A percentile compares a stretch with the other conserved stretches of the same genome.
Evolutionary conservation across 306 rosid species (phyloP).

Genomic region (Myrica gale): DNA sequence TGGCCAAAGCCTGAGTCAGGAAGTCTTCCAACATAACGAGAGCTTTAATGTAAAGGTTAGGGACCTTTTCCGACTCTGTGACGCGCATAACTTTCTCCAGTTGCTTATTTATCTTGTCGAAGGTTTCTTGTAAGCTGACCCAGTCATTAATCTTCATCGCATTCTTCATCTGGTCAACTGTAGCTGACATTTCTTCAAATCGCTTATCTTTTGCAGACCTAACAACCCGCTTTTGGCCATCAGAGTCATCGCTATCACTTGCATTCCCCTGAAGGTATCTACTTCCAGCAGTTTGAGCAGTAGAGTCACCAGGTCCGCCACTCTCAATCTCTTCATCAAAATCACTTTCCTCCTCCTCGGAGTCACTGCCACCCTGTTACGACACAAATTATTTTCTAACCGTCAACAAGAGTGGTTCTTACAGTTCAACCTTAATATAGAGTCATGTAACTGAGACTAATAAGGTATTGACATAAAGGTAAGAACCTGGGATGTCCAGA

Average conservation of each 20-base stretch:
- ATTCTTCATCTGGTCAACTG: slow-evolving; percentile 93
- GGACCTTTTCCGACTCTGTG: slow-evolving; percentile 77
- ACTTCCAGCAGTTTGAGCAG: slow-evolving; percentile 26
- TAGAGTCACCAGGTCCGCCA: slow-evolving; percentile 35
- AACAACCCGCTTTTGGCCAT: slow-evolving; percentile 62
- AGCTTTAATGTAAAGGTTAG: slow-evolving; percentile 74
- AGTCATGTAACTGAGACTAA: neutral
- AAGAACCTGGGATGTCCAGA: slow-evolving; percentile 17
- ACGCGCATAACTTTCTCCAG: slow-evolving; percentile 97
- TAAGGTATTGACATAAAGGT: neutral
- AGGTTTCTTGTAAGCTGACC: slow-evolving; percentile 95
- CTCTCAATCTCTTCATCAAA: slow-evolving; percentile 49
- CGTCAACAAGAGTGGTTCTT: neutral
- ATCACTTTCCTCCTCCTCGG: slow-evolving; percentile 77
- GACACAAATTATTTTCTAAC: neutral
- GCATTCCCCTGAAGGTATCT: slow-evolving; percentile 41
- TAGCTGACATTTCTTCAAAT: slow-evolving; percentile 76
- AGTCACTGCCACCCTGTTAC: slow-evolving; percentile 63
- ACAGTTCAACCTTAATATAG: neutral
- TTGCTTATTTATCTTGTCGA: slow-evolving; percentile 89
- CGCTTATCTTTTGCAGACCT: slow-evolving; percentile 87
- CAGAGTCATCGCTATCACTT: slow-evolving; percentile 74
- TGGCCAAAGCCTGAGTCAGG: slow-evolving; percentile 77
- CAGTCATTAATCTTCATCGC: slow-evolving; percentile 96
- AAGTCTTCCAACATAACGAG: slow-evolving; percentile 92